Conservation (phyloP, 108 stramenopile genomes). For the Skeletonema costatum region DNA sequence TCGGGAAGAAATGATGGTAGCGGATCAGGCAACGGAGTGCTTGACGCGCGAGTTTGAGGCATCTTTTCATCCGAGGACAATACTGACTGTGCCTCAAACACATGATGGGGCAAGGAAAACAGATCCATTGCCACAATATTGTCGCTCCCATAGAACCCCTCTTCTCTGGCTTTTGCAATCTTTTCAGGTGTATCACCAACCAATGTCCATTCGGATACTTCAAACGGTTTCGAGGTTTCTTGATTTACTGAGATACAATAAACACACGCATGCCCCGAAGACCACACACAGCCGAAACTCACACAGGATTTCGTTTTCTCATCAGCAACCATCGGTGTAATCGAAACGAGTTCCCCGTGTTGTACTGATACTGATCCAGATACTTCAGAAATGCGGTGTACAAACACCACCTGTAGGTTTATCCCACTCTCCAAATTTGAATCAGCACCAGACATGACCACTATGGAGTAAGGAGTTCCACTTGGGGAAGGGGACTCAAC, state of each 20-base stretch:
- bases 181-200: slow-evolving; percentile 42
- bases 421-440: background rate
- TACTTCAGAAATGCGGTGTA: slow-evolving; percentile 16
- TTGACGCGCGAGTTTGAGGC: background rate
- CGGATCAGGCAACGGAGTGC: slow-evolving; percentile 1
- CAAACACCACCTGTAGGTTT: slow-evolving; percentile 20
- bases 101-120: slow-evolving; percentile 33
- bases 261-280: slow-evolving; percentile 55
- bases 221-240: slow-evolving; percentile 9
- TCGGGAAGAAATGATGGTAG: slow-evolving; percentile 39
- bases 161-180: slow-evolving; percentile 20
- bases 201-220: slow-evolving; percentile 37
- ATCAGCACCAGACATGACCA: slow-evolving; percentile 30
- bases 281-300: slow-evolving; percentile 61
- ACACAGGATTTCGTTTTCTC: slow-evolving; percentile 34
- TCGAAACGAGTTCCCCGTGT: slow-evolving; percentile 22
- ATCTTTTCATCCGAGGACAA: background rate
- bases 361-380: background rate
- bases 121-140: slow-evolving; percentile 54
- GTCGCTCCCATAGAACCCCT: slow-evolving; percentile 52
- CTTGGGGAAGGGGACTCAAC: slow-evolving; percentile 23
- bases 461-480: slow-evolving; percentile 26
- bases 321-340: slow-evolving; percentile 31
- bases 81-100: slow-evolving; percentile 17
- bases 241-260: slow-evolving; percentile 28